phyloP scores from a whole-genome alignment of 1,284 basidiomycete species.

The Sporisorium scitamineum region DNA sequence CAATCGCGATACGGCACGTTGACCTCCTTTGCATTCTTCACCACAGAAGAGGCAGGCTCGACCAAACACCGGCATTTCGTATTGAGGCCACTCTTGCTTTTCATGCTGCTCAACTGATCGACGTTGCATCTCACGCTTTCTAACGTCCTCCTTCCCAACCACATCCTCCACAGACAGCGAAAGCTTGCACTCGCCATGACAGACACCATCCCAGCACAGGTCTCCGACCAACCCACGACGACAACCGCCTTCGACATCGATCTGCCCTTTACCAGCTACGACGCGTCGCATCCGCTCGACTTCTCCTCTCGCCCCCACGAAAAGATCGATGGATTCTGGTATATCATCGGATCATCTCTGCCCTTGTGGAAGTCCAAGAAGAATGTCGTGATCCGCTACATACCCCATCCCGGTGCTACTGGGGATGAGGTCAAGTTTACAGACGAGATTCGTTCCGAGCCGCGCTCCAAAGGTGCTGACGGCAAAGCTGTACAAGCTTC shows the following conservation, averaged over 20 bases:
- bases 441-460: slow-evolving; percentile 49
- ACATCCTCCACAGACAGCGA: not conserved
- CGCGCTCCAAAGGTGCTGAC: slow-evolving; percentile 22
- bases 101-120: slow-evolving; percentile 1
- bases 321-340: slow-evolving; percentile 42
- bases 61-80: slow-evolving; percentile 13
- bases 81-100: not conserved
- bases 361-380: slow-evolving; percentile 48
- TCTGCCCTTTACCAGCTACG: slow-evolving; percentile 41
- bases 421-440: slow-evolving; percentile 38
- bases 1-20: not conserved
- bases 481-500: slow-evolving; percentile 10
- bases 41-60: too few relatives aligned
- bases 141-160: not conserved
- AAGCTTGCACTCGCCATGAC: slow-evolving; percentile 1
- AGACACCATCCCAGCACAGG: not conserved
- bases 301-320: slow-evolving; percentile 27
- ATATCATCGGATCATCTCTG: slow-evolving; percentile 41
- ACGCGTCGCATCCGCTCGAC: slow-evolving; percentile 31
- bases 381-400: slow-evolving; percentile 51
- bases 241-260: slow-evolving; percentile 44
- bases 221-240: not conserved
- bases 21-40: not conserved
- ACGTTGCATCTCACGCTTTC: not conserved
- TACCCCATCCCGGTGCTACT: slow-evolving; percentile 12